A percentile compares a stretch with the other conserved stretches of the same genome.
phyloP scores from a whole-genome alignment of 805 yeast genomes.

The Metschnikowia reukaufii region DNA sequence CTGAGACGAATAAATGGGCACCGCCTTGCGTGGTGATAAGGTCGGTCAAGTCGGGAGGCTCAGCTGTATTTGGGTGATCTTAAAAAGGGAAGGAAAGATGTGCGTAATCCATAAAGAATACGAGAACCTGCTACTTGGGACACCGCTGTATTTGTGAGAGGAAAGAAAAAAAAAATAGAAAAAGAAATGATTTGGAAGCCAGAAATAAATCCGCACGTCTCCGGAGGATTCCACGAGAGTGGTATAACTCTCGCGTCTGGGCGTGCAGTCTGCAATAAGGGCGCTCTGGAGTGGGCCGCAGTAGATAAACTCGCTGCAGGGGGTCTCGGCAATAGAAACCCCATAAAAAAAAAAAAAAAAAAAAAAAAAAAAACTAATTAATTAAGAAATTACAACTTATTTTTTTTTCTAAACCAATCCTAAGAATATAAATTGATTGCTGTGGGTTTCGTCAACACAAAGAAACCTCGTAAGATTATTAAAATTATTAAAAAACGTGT shows the following conservation, averaged over 20 bases:
- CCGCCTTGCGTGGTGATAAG: not conserved
- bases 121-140: too few species aligned
- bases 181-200: not conserved
- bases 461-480: too few species aligned
- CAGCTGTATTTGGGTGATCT: not conserved
- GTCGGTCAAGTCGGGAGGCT: not conserved
- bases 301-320: not conserved
- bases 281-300: slow-evolving; percentile 12
- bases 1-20: not conserved
- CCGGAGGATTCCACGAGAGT: slow-evolving; percentile 1
- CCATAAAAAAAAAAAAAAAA: too few species aligned
- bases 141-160: not conserved
- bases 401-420: not conserved
- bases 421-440: too few species aligned
- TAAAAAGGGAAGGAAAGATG: not conserved
- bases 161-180: not conserved
- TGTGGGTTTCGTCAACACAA: too few species aligned
- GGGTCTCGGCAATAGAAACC: not conserved
- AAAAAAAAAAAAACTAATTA: too few species aligned
- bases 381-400: too few species aligned
- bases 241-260: slow-evolving; percentile 5
- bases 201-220: not conserved
- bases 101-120: too few species aligned
- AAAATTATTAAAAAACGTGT: too few species aligned
- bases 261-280: slow-evolving; percentile 3